These are phyloP conservation scores for Xylariales sp. DNA, from an alignment of 2,329 filamentous ascomycete species.

Conservation along the genomic window DNA sequence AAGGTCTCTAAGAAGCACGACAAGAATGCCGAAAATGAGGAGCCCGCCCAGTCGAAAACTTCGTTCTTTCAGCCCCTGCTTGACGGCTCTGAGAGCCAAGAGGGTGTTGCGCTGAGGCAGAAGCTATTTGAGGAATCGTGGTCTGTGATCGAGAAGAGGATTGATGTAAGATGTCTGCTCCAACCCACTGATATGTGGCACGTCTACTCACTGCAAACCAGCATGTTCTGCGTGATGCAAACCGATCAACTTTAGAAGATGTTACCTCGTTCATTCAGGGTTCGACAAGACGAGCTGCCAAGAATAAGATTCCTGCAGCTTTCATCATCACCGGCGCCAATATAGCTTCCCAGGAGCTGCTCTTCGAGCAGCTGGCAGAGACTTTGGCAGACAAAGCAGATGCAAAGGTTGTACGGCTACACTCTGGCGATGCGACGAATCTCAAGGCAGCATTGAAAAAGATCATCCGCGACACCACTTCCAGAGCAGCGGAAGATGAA, in stretches of 20 bases:
- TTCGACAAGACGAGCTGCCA: constrained; percentile 20
- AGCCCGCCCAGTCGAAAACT: neutral
- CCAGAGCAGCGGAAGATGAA: constrained; percentile 42
- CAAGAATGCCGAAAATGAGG: constrained; percentile 11
- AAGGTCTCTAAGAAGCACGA: constrained; percentile 41
- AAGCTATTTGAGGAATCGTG: constrained; percentile 60
- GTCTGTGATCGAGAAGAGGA: constrained; percentile 57
- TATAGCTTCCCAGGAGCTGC: constrained; percentile 67
- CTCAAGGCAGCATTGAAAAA: constrained; percentile 69
- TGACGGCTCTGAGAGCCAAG: constrained; percentile 46
- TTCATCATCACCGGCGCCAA: constrained; percentile 77
- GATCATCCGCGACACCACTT: constrained; percentile 64
- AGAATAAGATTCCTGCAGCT: constrained; percentile 58
- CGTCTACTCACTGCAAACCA: too few relatives aligned
- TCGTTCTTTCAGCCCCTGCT: constrained; percentile 47
- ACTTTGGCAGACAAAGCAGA: constrained; percentile 40
- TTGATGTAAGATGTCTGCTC: constrained; percentile 52
- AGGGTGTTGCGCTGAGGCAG: constrained; percentile 49
- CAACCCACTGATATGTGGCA: too few relatives aligned
- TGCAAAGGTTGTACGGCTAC: constrained; percentile 61
- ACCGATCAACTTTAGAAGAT: constrained; percentile 54
- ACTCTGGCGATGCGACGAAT: constrained; percentile 68
- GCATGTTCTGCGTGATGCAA: constrained; percentile 55
- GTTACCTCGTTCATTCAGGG: constrained; percentile 52
- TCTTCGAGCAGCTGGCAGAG: constrained; percentile 68